These are phyloP conservation scores for Pseudogymnoascus sp. DNA, from an alignment of 2,329 filamentous ascomycete genomes.

Conservation along the genomic window DNA sequence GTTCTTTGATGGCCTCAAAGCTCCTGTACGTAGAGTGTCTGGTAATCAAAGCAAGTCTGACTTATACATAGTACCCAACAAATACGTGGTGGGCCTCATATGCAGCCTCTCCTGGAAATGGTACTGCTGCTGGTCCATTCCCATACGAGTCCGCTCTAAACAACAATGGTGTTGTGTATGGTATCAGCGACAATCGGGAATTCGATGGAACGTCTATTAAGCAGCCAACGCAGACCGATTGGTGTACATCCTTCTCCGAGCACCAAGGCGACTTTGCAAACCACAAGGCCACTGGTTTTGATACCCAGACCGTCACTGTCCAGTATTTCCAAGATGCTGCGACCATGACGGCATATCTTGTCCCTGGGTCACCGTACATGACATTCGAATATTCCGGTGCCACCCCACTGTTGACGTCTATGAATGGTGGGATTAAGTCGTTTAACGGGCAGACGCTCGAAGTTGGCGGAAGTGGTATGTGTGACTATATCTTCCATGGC, in stretches of 20 bases:
- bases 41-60: not conserved
- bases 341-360: constrained; percentile 19
- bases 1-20: constrained; percentile 22
- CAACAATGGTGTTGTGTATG: constrained; percentile 20
- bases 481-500: not conserved
- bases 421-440: constrained; percentile 15
- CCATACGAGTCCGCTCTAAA: constrained; percentile 22
- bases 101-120: constrained; percentile 20
- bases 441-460: constrained; percentile 21
- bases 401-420: constrained; percentile 16
- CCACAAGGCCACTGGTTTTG: constrained; percentile 23
- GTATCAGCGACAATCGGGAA: constrained; percentile 20
- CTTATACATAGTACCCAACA: constrained; percentile 19
- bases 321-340: constrained; percentile 22
- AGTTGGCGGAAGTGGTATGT: constrained; percentile 17
- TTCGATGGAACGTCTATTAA: constrained; percentile 24
- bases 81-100: constrained; percentile 24
- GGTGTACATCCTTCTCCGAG: constrained; percentile 22
- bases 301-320: constrained; percentile 21
- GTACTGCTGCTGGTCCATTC: constrained; percentile 21
- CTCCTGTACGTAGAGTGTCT: constrained; percentile 18
- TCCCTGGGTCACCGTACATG: constrained; percentile 22
- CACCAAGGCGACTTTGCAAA: constrained; percentile 21
- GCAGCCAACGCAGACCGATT: constrained; percentile 21
- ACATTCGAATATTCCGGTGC: constrained; percentile 19